Percentiles rank a stretch among this genome's conserved stretches.
Conservation (phyloP, 1,284 basidiomycete genomes). For the Austropuccinia psidii region DNA sequence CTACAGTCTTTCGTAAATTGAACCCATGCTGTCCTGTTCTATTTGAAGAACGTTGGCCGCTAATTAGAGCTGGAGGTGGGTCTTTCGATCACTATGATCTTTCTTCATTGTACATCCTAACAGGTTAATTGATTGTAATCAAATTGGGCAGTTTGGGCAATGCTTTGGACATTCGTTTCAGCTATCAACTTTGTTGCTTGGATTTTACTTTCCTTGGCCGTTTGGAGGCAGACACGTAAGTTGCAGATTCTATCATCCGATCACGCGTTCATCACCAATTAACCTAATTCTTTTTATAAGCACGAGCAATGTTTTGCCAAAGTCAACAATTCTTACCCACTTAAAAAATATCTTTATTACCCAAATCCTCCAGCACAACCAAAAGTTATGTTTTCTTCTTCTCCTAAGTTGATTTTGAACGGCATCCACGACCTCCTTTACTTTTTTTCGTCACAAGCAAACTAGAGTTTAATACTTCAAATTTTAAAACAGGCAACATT, state of each 20-base stretch:
- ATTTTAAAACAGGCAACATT: too few relatives aligned
- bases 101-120: too few relatives aligned
- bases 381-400: too few relatives aligned
- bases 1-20: constrained; percentile 28
- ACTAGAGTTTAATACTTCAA: too few relatives aligned
- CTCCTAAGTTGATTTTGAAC: too few relatives aligned
- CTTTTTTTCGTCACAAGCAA: too few relatives aligned
- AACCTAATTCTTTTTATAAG: neutral
- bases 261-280: neutral
- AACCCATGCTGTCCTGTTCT: constrained; percentile 17
- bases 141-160: constrained; percentile 5
- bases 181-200: constrained; percentile 28
- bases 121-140: too few relatives aligned
- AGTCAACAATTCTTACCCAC: constrained; percentile 34
- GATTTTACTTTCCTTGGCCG: constrained; percentile 1
- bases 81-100: neutral
- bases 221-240: constrained; percentile 28
- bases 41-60: constrained; percentile 12
- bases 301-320: constrained; percentile 33
- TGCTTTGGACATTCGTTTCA: constrained; percentile 17
- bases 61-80: constrained; percentile 15
- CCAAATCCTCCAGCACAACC: too few relatives aligned
- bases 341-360: too few relatives aligned
- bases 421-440: too few relatives aligned
- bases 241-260: neutral